Conservation (phyloP, 192 early-diverging fungal species). For the Backusella australiensis region DNA sequence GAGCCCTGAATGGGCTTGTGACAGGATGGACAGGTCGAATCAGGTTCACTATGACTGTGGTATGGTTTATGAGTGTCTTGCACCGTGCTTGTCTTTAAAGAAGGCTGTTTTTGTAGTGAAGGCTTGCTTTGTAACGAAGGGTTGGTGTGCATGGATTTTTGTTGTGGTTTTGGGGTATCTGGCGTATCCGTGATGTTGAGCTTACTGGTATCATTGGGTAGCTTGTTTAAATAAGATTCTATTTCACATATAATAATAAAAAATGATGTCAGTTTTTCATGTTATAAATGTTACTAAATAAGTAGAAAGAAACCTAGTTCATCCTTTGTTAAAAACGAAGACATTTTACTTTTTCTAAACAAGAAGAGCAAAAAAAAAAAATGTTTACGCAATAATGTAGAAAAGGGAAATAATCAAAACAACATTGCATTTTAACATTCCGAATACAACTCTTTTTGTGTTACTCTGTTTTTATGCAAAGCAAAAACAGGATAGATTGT, state of each 20-base stretch:
- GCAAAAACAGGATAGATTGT: too few species aligned
- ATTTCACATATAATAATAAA: background rate
- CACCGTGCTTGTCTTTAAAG: background rate
- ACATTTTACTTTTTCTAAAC: background rate
- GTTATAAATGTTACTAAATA: background rate
- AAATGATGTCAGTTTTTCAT: background rate
- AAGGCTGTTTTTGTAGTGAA: background rate
- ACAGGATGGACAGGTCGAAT: constrained; percentile 41
- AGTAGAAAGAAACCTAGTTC: background rate
- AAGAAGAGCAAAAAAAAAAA: background rate
- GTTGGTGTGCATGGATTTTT: background rate
- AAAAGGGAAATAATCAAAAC: background rate
- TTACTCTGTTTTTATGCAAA: background rate
- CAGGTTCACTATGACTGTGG: background rate
- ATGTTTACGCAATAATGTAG: background rate
- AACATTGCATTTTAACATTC: background rate
- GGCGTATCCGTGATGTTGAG: background rate
- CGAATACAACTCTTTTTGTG: background rate
- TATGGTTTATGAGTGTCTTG: background rate
- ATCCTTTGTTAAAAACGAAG: background rate
- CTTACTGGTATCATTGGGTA: background rate
- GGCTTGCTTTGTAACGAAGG: background rate
- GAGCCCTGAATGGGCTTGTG: constrained; percentile 45
- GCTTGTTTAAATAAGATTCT: background rate
- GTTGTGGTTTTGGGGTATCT: background rate